Evolutionary conservation across 495 filamentous ascomycete species (phyloP).

Genomic region (Pseudotulostoma volvatum): DNA sequence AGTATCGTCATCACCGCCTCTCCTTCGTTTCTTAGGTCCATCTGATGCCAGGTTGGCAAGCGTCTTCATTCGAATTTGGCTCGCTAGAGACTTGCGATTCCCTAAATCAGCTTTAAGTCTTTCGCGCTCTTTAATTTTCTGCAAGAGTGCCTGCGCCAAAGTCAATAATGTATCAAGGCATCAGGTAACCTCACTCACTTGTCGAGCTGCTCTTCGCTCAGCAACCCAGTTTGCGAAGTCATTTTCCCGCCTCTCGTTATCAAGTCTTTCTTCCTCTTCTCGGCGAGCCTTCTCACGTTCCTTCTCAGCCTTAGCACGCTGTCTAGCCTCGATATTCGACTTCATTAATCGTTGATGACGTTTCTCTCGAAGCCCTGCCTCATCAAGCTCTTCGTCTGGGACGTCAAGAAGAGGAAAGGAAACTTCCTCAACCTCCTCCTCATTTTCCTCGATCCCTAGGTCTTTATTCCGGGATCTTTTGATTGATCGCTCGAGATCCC

Average conservation of each 20-base stretch:
- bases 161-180: not conserved
- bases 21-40: conserved; percentile 66
- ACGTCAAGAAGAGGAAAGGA: conserved; percentile 78
- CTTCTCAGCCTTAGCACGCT: conserved; percentile 87
- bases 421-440: conserved; percentile 56
- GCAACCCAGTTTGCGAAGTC: conserved; percentile 77
- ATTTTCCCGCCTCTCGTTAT: conserved; percentile 68
- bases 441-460: conserved; percentile 65
- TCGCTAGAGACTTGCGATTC: conserved; percentile 89
- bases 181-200: conserved; percentile 25
- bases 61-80: conserved; percentile 92
- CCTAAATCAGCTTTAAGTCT: conserved; percentile 81
- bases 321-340: conserved; percentile 80
- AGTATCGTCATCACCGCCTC: conserved; percentile 68
- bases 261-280: conserved; percentile 65
- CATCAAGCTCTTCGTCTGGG: conserved; percentile 83
- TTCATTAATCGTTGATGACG: conserved; percentile 83
- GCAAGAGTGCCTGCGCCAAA: conserved; percentile 37
- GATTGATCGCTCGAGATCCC: conserved; percentile 77
- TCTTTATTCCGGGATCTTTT: conserved; percentile 82
- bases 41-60: conserved; percentile 95
- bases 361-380: conserved; percentile 77
- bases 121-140: conserved; percentile 83
- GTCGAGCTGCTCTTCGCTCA: conserved; percentile 58
- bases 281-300: conserved; percentile 70